These are phyloP conservation scores for Polytrichum commune DNA, from an alignment of 225 moss, liverwort and hornwort species.

Conservation along the genomic window DNA sequence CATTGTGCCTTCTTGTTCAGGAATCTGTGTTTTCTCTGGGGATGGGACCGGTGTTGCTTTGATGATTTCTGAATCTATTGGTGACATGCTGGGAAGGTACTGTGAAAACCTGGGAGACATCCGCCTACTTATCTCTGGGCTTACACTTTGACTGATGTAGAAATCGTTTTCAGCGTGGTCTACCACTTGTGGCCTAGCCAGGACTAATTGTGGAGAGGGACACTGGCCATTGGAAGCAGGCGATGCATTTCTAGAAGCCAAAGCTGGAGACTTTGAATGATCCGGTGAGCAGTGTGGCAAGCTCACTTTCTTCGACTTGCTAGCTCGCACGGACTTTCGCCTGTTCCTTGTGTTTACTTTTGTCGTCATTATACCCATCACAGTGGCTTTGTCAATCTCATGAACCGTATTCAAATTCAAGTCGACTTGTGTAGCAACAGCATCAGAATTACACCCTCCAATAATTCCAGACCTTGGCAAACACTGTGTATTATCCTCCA, in stretches of 20 bases:
- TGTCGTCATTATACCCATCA: conserved; percentile 8
- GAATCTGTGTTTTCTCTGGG: conserved; percentile 22
- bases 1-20: conserved; percentile 9
- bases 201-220: too few relatives aligned
- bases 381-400: conserved; percentile 8
- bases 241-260: not conserved
- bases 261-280: not conserved
- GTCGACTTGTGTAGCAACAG: not conserved
- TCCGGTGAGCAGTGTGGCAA: not conserved
- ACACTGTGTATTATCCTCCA: too few relatives aligned
- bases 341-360: conserved; percentile 12
- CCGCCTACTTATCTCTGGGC: conserved; percentile 25
- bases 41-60: conserved; percentile 21
- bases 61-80: not conserved
- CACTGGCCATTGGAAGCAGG: too few relatives aligned
- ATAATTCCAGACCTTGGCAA: too few relatives aligned
- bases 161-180: conserved; percentile 5
- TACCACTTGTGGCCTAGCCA: conserved; percentile 3
- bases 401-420: conserved; percentile 1
- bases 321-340: conserved; percentile 20
- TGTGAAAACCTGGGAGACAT: conserved; percentile 2
- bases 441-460: too few relatives aligned
- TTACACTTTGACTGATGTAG: conserved; percentile 15
- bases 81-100: conserved; percentile 5
- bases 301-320: conserved; percentile 12